Conservation (phyloP, 2,329 filamentous ascomycete species). For the Aspergillus japonicus region DNA sequence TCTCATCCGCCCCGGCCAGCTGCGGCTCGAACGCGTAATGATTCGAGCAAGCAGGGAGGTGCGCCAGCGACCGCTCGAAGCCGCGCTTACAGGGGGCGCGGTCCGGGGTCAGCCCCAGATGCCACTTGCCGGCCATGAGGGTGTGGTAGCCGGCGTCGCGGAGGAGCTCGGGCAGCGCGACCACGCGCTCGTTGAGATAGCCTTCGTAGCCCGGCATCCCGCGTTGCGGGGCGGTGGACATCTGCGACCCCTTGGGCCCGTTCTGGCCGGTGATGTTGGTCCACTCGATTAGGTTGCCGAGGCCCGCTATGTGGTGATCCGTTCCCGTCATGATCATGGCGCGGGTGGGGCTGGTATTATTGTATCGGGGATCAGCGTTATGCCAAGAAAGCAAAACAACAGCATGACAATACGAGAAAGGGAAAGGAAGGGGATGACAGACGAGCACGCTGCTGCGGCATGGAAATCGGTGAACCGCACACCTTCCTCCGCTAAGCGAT, state of each 20-base stretch:
- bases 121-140: conserved; percentile 41
- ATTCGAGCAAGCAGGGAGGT: conserved; percentile 61
- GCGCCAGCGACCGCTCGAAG: conserved; percentile 60
- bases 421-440: conserved; percentile 10
- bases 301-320: conserved; percentile 55
- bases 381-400: too few species aligned
- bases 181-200: conserved; percentile 36
- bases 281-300: conserved; percentile 61
- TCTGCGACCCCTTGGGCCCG: conserved; percentile 51
- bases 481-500: conserved; percentile 53
- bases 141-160: conserved; percentile 37
- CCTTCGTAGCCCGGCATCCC: conserved; percentile 63
- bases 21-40: conserved; percentile 57
- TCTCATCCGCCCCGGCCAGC: conserved; percentile 41
- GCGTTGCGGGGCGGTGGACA: conserved; percentile 55
- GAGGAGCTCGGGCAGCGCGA: conserved; percentile 36
- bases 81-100: conserved; percentile 56
- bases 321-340: conserved; percentile 68
- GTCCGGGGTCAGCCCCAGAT: conserved; percentile 59
- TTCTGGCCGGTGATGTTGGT: conserved; percentile 56
- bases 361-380: not conserved
- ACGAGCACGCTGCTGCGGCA: conserved; percentile 62
- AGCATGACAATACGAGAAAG: too few species aligned
- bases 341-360: conserved; percentile 50
- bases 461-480: conserved; percentile 65